Evolutionary conservation across 257 asterid genomes (phyloP), one percentile per base, ranked within the genome.

Genomic region (Capsicum chinense): DNA sequence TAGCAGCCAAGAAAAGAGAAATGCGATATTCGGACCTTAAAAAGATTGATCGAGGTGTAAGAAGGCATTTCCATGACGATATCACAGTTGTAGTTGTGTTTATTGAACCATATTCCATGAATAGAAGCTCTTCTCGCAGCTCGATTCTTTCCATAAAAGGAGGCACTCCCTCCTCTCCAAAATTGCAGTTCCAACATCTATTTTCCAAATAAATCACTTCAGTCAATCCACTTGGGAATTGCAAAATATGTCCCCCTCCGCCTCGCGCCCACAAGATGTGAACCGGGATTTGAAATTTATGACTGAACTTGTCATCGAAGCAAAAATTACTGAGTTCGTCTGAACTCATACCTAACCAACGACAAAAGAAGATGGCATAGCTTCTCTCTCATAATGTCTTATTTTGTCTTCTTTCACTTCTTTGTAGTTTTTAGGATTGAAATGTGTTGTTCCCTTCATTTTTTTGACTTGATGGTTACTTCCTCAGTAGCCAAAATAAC

Each of bases 11-110:
- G 95, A 95, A 93, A 88, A 90, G 99, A 80, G 99, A 96, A 84
- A 96, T 96, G 98, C 84, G 98, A 17, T 95, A 96, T 85, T 84
- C 98, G 0, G 98, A 96, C 87, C 86, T 96, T 56, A 93, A 94
- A 93, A 94, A 96, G 82, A 96, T 96, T 1, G 97, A 92, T 42
- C 79, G 95, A 64, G 99, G 99, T 0, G 95, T 96, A 69, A 92
- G 98, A 89, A 90, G 99, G 85, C 98, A 95, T 92, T 96, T 96
- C 88, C 99, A 96, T 19, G 99, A 96, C 15, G 99, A 96, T 85
- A 93, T 96, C 71, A 92, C 98, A 4, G 99, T 90, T 10, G 92
- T 92, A 57, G 93, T 95, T 6, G 92, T 93, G 83, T 95, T 90
- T 74, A 67, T 95, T 69, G 95, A 95, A 84, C 89, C 86, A 56